Conservation (phyloP, 257 asterid genomes). For the Osmanthus fragrans region DNA sequence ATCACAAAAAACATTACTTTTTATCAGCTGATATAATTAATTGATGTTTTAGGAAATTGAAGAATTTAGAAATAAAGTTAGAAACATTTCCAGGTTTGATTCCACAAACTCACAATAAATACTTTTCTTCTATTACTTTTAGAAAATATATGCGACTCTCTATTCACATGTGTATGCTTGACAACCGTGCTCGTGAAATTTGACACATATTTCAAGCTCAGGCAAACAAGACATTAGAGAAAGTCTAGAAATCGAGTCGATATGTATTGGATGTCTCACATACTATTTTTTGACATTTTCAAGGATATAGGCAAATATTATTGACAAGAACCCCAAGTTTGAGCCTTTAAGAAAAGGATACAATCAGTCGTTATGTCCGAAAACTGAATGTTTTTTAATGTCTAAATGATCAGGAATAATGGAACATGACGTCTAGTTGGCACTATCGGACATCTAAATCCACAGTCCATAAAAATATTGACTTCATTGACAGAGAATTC, state of each 20-base stretch:
- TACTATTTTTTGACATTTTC: not conserved
- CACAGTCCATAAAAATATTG: not conserved
- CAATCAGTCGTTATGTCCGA: not conserved
- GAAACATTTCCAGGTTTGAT: slow-evolving; percentile 5
- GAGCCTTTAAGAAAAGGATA: not conserved
- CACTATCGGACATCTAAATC: not conserved
- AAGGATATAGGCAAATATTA: not conserved
- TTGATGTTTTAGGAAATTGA: not conserved
- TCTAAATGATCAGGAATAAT: not conserved
- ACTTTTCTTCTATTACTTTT: not conserved
- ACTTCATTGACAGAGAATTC: not conserved
- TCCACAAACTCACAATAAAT: not conserved
- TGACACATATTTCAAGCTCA: not conserved
- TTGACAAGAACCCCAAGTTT: not conserved
- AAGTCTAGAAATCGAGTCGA: not conserved
- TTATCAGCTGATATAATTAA: not conserved
- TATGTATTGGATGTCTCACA: not conserved
- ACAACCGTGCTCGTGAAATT: not conserved
- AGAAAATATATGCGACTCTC: not conserved
- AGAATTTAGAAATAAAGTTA: not conserved
- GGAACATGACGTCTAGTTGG: not conserved
- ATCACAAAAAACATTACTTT: not conserved
- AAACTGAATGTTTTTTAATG: not conserved
- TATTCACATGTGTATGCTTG: too few species aligned
- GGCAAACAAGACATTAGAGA: not conserved